Conservation (phyloP, 2,329 filamentous ascomycete species). For the Ophiocordyceps camponoti-saundersi region DNA sequence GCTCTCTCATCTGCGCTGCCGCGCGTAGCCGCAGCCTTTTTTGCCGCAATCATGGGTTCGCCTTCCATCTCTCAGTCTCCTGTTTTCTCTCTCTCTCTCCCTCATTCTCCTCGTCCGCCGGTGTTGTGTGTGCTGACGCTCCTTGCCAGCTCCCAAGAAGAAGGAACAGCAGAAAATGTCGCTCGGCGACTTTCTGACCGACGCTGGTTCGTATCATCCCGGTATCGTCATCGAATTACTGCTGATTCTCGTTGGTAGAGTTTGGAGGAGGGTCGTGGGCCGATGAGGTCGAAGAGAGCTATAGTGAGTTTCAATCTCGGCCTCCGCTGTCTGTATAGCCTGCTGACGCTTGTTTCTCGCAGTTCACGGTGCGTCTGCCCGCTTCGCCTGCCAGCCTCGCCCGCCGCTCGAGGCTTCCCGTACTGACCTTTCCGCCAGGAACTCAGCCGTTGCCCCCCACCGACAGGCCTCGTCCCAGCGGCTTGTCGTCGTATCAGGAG, state of each 20-base stretch:
- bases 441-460: conserved; percentile 38
- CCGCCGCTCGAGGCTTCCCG: not conserved
- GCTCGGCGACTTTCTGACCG: conserved; percentile 86
- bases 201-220: conserved; percentile 53
- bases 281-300: conserved; percentile 91
- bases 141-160: conserved; percentile 65
- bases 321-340: conserved; percentile 2
- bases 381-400: not conserved
- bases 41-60: conserved; percentile 46
- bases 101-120: too few species aligned
- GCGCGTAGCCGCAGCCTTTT: conserved; percentile 4
- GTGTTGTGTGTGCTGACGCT: not conserved
- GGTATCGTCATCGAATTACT: conserved; percentile 5
- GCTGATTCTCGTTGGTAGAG: conserved; percentile 12
- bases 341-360: conserved; percentile 15
- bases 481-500: conserved; percentile 23
- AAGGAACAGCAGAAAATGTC: conserved; percentile 94
- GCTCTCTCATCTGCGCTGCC: not conserved
- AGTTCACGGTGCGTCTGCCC: not conserved
- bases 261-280: conserved; percentile 73
- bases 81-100: conserved; percentile 1
- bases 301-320: conserved; percentile 37
- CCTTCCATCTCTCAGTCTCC: too few species aligned
- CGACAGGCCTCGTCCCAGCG: conserved; percentile 23
- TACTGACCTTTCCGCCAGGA: conserved; percentile 16